These are phyloP conservation scores for Ephemerocybe angulata DNA, from an alignment of 768 basidiomycete genomes.

Conservation along the genomic window DNA sequence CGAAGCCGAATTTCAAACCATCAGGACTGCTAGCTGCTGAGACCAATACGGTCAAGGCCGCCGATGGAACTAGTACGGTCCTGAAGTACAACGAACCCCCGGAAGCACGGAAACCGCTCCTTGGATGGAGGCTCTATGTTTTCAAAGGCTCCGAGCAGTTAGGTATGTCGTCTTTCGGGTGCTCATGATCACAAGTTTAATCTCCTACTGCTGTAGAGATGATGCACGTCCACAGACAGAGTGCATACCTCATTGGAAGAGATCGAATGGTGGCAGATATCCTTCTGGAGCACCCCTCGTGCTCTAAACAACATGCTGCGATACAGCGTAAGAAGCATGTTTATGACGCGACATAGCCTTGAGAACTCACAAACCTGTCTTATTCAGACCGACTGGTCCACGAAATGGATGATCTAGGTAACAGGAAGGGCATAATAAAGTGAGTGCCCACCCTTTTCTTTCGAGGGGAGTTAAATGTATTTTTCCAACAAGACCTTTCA, in stretches of 20 bases:
- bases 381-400: slow-evolving; percentile 72
- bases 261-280: slow-evolving; percentile 86
- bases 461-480: slow-evolving; percentile 2
- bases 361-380: slow-evolving; percentile 5
- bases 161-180: slow-evolving; percentile 56
- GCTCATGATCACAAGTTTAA: neutral
- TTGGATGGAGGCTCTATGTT: slow-evolving; percentile 94
- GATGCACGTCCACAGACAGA: slow-evolving; percentile 90
- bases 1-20: slow-evolving; percentile 84
- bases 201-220: slow-evolving; percentile 52
- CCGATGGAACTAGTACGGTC: slow-evolving; percentile 74
- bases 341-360: neutral
- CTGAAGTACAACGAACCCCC: slow-evolving; percentile 99
- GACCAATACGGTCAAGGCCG: slow-evolving; percentile 82
- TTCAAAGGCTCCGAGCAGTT: slow-evolving; percentile 94
- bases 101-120: slow-evolving; percentile 87
- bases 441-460: slow-evolving; percentile 34
- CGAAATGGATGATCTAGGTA: slow-evolving; percentile 86
- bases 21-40: slow-evolving; percentile 94
- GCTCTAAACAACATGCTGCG: slow-evolving; percentile 97
- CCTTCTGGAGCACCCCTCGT: slow-evolving; percentile 90
- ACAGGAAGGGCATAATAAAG: slow-evolving; percentile 78
- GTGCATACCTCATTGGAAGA: slow-evolving; percentile 89
- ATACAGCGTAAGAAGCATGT: slow-evolving; percentile 69
- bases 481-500: slow-evolving; percentile 68